These are phyloP conservation scores for Teunomyces lycoperdinae DNA, from an alignment of 805 yeast genomes.

Conservation along the genomic window DNA sequence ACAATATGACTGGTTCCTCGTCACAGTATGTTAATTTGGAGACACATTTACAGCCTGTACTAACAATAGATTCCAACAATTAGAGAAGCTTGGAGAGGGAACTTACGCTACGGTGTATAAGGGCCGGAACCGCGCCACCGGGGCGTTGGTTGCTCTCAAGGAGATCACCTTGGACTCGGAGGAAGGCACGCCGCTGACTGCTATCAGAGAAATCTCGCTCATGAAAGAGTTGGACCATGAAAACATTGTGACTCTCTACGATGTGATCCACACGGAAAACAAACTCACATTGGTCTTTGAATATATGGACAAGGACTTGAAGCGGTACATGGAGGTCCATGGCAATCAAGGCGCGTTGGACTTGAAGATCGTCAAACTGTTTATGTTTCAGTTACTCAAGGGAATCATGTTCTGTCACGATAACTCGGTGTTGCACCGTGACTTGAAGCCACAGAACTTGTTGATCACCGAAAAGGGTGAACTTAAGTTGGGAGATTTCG, in stretches of 20 bases:
- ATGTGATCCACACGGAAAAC: constrained; percentile 95
- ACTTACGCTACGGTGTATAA: constrained; percentile 99
- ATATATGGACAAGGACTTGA: constrained; percentile 88
- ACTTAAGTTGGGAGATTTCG: constrained; percentile 93
- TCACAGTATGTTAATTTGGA: constrained; percentile 37
- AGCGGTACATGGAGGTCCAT: constrained; percentile 88
- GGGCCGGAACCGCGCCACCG: constrained; percentile 82
- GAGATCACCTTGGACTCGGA: constrained; percentile 94
- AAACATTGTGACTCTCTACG: constrained; percentile 88
- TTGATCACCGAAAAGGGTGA: constrained; percentile 88
- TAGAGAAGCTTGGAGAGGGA: constrained; percentile 90
- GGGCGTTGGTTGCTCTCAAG: constrained; percentile 88
- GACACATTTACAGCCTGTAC: constrained; percentile 1
- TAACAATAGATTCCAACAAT: constrained; percentile 41
- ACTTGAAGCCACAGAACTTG: constrained; percentile 91
- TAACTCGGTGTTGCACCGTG: constrained; percentile 79
- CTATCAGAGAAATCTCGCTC: constrained; percentile 91
- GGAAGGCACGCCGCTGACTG: constrained; percentile 98
- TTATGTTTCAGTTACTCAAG: constrained; percentile 88
- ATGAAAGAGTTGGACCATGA: constrained; percentile 94
- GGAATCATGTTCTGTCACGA: constrained; percentile 90
- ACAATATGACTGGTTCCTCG: constrained; percentile 38
- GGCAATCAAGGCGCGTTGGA: constrained; percentile 75
- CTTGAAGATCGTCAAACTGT: constrained; percentile 73
- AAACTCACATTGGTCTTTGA: constrained; percentile 92